phyloP scores from a whole-genome alignment of 116 monocot genomes.

The Dioscorea cayenensis region DNA sequence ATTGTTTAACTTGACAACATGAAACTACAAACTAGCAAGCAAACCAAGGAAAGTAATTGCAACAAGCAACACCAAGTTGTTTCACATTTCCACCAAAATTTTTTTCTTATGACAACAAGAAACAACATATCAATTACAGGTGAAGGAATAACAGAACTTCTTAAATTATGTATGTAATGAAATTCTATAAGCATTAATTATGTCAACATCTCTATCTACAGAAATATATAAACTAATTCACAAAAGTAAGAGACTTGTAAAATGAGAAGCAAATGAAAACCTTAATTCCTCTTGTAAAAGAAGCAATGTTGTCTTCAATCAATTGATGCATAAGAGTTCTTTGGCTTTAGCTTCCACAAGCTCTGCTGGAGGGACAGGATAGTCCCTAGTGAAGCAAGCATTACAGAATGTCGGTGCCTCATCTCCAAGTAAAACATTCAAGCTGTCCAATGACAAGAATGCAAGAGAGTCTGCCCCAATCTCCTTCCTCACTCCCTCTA shows the following conservation, averaged over 20 bases:
- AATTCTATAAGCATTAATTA: neutral
- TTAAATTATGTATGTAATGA: neutral
- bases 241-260: neutral
- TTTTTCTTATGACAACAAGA: too few species aligned
- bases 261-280: neutral
- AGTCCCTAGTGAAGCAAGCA: slow-evolving; percentile 76
- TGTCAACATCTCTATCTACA: neutral
- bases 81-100: too few species aligned
- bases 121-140: neutral
- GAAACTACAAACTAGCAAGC: too few species aligned
- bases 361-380: slow-evolving; percentile 64
- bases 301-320: neutral
- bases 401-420: slow-evolving; percentile 69
- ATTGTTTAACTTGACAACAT: too few species aligned
- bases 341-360: slow-evolving; percentile 21
- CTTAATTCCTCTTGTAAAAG: neutral
- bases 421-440: slow-evolving; percentile 32
- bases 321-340: neutral
- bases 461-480: slow-evolving; percentile 84
- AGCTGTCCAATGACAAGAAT: slow-evolving; percentile 53
- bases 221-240: neutral
- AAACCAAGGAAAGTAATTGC: too few species aligned
- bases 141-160: neutral
- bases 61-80: too few species aligned
- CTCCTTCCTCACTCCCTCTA: slow-evolving; percentile 55